Evolutionary conservation across 2,329 filamentous ascomycete genomes (phyloP).

Genomic region (Colletotrichum sansevieriae): DNA sequence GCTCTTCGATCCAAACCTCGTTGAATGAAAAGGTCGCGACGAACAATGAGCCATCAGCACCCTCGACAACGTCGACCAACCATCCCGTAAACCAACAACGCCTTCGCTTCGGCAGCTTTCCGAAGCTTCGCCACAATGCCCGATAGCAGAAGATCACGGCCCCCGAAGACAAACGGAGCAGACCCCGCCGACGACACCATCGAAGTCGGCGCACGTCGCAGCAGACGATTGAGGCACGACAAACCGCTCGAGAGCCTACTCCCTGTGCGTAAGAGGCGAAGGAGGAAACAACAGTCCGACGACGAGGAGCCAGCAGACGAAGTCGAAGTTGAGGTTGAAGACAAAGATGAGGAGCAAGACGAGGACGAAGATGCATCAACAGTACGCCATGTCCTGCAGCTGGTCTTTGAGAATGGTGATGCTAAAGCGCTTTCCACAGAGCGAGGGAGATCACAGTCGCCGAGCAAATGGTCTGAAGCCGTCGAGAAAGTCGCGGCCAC

Average conservation of each 20-base stretch:
- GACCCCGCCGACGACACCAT: not conserved
- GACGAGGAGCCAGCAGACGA: not conserved
- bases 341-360: not conserved
- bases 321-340: not conserved
- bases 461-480: too few relatives aligned
- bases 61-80: too few relatives aligned
- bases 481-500: too few relatives aligned
- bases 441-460: not conserved
- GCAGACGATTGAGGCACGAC: conserved; percentile 6
- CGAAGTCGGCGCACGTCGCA: conserved; percentile 4
- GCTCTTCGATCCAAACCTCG: too few relatives aligned
- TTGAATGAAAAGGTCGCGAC: too few relatives aligned
- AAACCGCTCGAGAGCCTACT: not conserved
- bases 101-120: too few relatives aligned
- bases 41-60: too few relatives aligned
- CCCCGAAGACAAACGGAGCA: not conserved
- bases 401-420: not conserved
- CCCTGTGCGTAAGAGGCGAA: not conserved
- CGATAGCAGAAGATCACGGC: not conserved
- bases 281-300: not conserved
- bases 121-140: too few relatives aligned
- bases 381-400: not conserved
- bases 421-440: not conserved
- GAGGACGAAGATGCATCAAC: not conserved
- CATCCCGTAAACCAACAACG: too few relatives aligned